Evolutionary conservation across 192 early-diverging fungal genomes (phyloP).

Genomic region (Dimargaris xerosporica): DNA sequence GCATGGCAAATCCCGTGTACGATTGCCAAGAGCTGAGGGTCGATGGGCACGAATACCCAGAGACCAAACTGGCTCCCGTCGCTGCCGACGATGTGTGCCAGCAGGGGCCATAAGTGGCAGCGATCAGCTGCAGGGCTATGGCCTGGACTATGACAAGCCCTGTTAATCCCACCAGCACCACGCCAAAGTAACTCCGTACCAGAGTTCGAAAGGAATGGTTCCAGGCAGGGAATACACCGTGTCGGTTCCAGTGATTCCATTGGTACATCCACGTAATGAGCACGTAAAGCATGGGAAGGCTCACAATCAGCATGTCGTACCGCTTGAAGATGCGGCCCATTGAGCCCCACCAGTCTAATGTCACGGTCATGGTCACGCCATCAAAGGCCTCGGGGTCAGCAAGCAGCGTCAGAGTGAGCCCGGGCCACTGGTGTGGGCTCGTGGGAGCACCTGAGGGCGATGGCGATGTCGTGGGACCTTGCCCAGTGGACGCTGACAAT

Average conservation of each 20-base stretch:
- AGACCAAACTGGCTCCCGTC: background rate
- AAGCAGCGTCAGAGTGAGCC: slow-evolving; percentile 25
- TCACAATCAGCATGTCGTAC: slow-evolving; percentile 50
- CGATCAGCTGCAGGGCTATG: too few relatives aligned
- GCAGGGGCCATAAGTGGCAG: too few relatives aligned
- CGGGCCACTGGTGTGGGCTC: slow-evolving; percentile 18
- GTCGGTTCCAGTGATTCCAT: slow-evolving; percentile 6
- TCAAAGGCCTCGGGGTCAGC: slow-evolving; percentile 17
- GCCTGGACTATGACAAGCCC: background rate
- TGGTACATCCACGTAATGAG: slow-evolving; percentile 23
- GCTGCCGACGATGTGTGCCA: background rate
- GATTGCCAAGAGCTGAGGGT: background rate
- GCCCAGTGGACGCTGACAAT: too few relatives aligned
- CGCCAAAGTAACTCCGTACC: background rate
- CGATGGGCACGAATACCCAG: too few relatives aligned
- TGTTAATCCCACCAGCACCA: background rate
- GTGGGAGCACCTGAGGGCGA: background rate
- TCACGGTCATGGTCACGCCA: slow-evolving; percentile 25
- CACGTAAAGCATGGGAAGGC: slow-evolving; percentile 47
- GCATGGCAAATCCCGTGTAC: background rate
- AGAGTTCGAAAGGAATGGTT: background rate
- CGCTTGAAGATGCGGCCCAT: slow-evolving; percentile 51
- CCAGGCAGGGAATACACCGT: background rate
- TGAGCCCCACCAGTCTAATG: slow-evolving; percentile 52
- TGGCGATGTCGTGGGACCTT: too few relatives aligned